These are phyloP conservation scores for Ustilago crameri DNA, from an alignment of 1,284 basidiomycete genomes.

Conservation along the genomic window DNA sequence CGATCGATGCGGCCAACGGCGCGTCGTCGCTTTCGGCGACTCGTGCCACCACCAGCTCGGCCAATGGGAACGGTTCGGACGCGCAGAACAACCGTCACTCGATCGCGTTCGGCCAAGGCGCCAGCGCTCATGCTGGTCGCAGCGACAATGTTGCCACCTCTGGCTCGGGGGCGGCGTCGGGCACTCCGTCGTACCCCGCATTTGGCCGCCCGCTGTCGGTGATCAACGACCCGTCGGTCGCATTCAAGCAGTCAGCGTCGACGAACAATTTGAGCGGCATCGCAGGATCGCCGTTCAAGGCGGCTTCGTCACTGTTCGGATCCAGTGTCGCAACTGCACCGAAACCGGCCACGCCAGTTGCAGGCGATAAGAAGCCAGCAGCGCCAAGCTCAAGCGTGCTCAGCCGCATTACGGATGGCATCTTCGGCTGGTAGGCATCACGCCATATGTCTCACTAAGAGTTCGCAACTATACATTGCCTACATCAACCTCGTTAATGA, in stretches of 20 bases:
- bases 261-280: slow-evolving; percentile 26
- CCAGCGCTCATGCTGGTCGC: slow-evolving; percentile 13
- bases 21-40: slow-evolving; percentile 18
- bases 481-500: too few species aligned
- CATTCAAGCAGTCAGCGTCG: slow-evolving; percentile 37
- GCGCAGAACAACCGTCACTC: slow-evolving; percentile 27
- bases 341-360: slow-evolving; percentile 18
- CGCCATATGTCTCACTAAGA: neutral
- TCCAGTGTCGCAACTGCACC: slow-evolving; percentile 15
- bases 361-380: slow-evolving; percentile 16
- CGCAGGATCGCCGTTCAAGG: slow-evolving; percentile 44
- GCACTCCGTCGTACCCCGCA: slow-evolving; percentile 20
- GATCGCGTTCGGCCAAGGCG: slow-evolving; percentile 21
- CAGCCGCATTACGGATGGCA: slow-evolving; percentile 56
- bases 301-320: slow-evolving; percentile 44
- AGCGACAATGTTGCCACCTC: slow-evolving; percentile 1
- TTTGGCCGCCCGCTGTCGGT: slow-evolving; percentile 48
- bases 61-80: neutral
- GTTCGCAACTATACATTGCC: too few species aligned
- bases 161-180: slow-evolving; percentile 1
- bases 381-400: slow-evolving; percentile 29
- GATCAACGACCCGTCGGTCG: slow-evolving; percentile 38
- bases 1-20: slow-evolving; percentile 18
- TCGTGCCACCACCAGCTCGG: slow-evolving; percentile 4
- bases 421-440: slow-evolving; percentile 55